These are phyloP conservation scores for Populus tomentosa DNA, from an alignment of 441 rosid genomes.

Conservation along the genomic window DNA sequence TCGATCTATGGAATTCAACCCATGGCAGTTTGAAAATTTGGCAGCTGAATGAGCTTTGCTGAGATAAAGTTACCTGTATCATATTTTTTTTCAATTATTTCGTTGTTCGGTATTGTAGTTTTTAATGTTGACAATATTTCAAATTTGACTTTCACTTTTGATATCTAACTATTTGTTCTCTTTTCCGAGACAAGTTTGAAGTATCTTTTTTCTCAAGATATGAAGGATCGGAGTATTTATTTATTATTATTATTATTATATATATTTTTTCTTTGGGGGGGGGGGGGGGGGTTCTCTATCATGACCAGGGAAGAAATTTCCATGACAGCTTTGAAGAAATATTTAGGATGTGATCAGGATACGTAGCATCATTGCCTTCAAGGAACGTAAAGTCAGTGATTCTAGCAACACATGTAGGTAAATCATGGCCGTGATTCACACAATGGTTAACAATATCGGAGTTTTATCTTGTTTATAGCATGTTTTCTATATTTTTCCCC, in stretches of 20 bases:
- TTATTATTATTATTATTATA: too few relatives aligned
- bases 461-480: too few relatives aligned
- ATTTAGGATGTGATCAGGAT: not conserved
- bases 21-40: constrained; percentile 38
- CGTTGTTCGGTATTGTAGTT: constrained; percentile 12
- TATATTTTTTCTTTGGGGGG: not conserved
- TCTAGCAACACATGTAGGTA: too few relatives aligned
- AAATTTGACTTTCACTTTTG: not conserved
- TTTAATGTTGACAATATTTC: not conserved
- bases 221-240: not conserved
- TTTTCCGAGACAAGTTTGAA: not conserved
- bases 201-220: not conserved
- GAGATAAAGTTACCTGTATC: not conserved
- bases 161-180: not conserved
- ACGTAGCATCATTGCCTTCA: too few relatives aligned
- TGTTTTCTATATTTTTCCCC: too few relatives aligned
- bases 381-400: too few relatives aligned
- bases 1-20: constrained; percentile 32
- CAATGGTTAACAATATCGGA: too few relatives aligned
- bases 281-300: too few relatives aligned
- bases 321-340: not conserved
- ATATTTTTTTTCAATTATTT: constrained; percentile 16
- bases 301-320: not conserved
- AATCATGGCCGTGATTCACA: too few relatives aligned
- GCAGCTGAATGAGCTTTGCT: constrained; percentile 37